Evolutionary conservation across 1,284 basidiomycete species (phyloP), one percentile per base, ranked within the genome.

Genomic region (Trichosporon sp.): DNA sequence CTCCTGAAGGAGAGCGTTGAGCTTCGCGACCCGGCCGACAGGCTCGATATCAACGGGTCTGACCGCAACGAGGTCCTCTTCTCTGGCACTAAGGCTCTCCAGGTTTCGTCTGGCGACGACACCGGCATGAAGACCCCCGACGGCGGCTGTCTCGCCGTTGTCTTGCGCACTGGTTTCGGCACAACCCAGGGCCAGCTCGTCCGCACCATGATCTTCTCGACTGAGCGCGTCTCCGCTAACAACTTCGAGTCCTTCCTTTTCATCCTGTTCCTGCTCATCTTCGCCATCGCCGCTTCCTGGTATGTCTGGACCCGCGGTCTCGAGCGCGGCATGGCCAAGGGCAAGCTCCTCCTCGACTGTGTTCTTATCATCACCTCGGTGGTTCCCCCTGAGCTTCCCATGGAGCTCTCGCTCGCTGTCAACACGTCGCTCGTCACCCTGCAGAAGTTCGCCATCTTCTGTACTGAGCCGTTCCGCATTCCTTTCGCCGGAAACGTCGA

Each of bases 281-380:
- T 98, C 80, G 95, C 96, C 66, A 92, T 98, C 76, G 94, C 94
- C 61, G 96, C 96, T 0, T 92, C 91, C 77, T 94, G 92, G 87
- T 98, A 98, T 85, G 95, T 98, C 46, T 98, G 95, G 96, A 88
- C 91, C 40, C 93, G 95, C 86, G 94, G 93, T 90, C 91, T 96
- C 64, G 93, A 96, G 82, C 88, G 93, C 69, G 91, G 92, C 40
- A 86, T 96, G 80, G 95, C 94, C 83, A 95, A 96, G 84, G 93
- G 91, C 37, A 98, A 98, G 84, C 86, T 98, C 1, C 85, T 98
- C 1, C 87, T 98, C 64, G 94, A 98, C 81, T 97, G 95, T 80
- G 89, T 98, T 65, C 87, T 98, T 67, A 97, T 98, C 80, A 90
- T 98, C 77, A 98, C 95, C 16, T 94, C 92, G 72, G 95, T 98